phyloP scores from a whole-genome alignment of 2,329 filamentous ascomycete species.

The Leptodontidium sp. region DNA sequence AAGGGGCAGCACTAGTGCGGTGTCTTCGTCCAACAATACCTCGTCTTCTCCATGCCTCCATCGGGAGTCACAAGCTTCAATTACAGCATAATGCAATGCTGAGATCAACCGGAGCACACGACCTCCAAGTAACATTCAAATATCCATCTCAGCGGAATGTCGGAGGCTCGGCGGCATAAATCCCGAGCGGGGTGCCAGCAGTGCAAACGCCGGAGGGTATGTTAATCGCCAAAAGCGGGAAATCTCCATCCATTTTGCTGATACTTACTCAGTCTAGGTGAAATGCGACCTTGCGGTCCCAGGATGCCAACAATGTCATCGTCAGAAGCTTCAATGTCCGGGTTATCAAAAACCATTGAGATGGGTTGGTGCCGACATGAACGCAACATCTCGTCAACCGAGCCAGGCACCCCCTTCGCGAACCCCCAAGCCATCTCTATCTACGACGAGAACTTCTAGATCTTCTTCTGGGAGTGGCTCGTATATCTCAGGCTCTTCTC shows the following conservation, averaged over 20 bases:
- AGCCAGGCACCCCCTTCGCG: background rate
- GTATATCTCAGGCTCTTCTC: background rate
- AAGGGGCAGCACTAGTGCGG: background rate
- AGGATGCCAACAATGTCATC: background rate
- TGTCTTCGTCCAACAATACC: background rate
- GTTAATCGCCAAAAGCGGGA: background rate
- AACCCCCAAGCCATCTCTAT: background rate
- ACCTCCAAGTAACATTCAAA: background rate
- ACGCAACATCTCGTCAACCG: background rate
- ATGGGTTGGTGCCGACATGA: background rate
- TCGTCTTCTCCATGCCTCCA: background rate
- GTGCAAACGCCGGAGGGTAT: background rate
- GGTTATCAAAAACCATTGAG: conserved; percentile 14
- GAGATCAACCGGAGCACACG: too few relatives aligned
- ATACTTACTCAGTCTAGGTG: background rate
- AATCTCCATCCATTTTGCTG: background rate
- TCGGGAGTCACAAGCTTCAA: background rate
- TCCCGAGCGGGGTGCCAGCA: conserved; percentile 11
- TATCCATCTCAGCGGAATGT: background rate
- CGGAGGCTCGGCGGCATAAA: conserved; percentile 6
- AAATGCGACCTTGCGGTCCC: background rate
- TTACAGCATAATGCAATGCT: background rate
- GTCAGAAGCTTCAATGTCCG: conserved; percentile 7
- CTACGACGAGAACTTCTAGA: background rate
- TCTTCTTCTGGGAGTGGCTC: background rate